Conservation (phyloP, 768 basidiomycete genomes). For the Ramaria rubella region DNA sequence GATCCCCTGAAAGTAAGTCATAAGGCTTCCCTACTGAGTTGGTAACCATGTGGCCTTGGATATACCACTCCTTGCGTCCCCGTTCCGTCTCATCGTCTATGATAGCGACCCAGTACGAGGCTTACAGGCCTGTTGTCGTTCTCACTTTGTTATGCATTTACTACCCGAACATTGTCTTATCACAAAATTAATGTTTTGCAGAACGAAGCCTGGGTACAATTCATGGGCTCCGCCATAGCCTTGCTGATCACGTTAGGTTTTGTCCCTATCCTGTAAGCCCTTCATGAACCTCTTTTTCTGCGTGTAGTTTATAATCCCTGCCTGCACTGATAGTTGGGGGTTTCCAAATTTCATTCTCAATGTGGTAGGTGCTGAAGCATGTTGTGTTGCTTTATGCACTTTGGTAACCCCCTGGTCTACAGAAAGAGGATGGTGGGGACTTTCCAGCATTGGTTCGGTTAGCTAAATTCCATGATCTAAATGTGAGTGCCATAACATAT, state of each 20-base stretch:
- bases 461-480: conserved; percentile 76
- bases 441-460: conserved; percentile 58
- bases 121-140: too few species aligned
- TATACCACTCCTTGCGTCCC: too few species aligned
- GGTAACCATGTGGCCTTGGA: too few species aligned
- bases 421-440: conserved; percentile 63
- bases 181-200: conserved; percentile 24
- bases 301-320: too few species aligned
- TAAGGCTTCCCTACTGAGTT: not conserved
- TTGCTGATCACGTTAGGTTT: conserved; percentile 69
- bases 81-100: too few species aligned
- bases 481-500: conserved; percentile 42
- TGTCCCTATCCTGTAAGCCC: conserved; percentile 51
- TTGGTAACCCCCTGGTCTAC: not conserved
- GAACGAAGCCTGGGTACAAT: conserved; percentile 64
- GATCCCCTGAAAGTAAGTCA: conserved; percentile 52
- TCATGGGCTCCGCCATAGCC: conserved; percentile 65
- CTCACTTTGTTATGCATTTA: too few species aligned
- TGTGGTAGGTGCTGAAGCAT: conserved; percentile 39
- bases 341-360: conserved; percentile 61
- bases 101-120: too few species aligned
- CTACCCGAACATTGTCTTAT: not conserved
- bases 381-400: not conserved
- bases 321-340: conserved; percentile 45
- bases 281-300: not conserved